Evolutionary conservation across 768 basidiomycete species (phyloP), one percentile per base, ranked within the genome.

Genomic region (Macrocybe gigantea): DNA sequence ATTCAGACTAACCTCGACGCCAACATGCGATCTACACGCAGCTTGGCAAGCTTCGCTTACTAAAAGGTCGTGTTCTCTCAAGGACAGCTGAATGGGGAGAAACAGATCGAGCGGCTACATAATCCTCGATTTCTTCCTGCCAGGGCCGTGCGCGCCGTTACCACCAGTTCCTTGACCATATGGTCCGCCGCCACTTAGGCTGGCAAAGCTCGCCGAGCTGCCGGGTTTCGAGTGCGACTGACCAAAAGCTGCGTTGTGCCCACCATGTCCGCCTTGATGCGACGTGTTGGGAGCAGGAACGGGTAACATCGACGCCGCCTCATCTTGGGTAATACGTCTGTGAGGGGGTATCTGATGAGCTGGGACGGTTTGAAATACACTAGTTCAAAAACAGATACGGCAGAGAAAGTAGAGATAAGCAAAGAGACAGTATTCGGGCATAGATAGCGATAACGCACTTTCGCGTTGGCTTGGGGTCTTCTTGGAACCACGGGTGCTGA

Each of bases 271-370:
- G 12, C 74, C 74, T 44, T 72, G 75, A 35, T 73, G 72, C 1
- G 69, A 64, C 0, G 67, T 65, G 50, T 69, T 69, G 47, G 67
- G 70, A 6, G 75, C 64, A 13, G 80, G 78, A 13, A 79, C 62
- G 22, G 83, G 83, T 68, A 90, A 80, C 88, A 90, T 89, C 0
- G 85, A 88, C 0, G 88, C 87, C 5, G 87, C 89, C 35, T 97
- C 93, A 60, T 97, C 95, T 58, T 92, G 87, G 1, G 93, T 88
- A 44, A 97, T 94, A 37, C 93, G 80, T 31, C 93, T 74, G 36
- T 83, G 83, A 0, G 94, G 94, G 33, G 93, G 94, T 9, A 83
- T 74, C 53, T 90, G 85, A 44, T 79, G 74, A 1, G 77, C 58
- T 0, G 74, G 71, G 13, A 85, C 73, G 3, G 76, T 71, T 36